Evolutionary conservation across 1,284 basidiomycete species (phyloP), one percentile per base, ranked within the genome.

Genomic region (Dichomitus squalens): DNA sequence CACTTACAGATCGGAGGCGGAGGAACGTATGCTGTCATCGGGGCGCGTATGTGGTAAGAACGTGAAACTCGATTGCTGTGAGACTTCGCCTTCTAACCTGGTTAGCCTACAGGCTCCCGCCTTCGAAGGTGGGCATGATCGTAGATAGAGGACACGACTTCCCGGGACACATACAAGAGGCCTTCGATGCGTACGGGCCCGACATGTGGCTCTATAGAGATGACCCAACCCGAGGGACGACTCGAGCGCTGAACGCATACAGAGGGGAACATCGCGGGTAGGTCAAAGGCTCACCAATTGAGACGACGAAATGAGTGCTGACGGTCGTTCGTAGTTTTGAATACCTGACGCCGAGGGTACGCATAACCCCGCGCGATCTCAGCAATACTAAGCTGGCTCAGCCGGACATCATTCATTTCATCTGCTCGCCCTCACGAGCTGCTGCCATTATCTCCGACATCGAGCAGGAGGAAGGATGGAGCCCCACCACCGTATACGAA

Each of bases 131-230:
- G 31, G 90, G 89, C 16, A 92, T 96, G 87, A 82, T 98, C 58
- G 76, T 96, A 43, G 95, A 98, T 73, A 79, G 79, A 68, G 95
- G 95, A 3, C 58, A 73, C 36, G 95, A 97, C 72, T 96, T 95
- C 70, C 87, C 90, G 9, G 54, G 66, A 1, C 62, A 76, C 16
- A 83, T 93, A 43, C 80, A 87, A 62, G 61, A 73, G 3, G 73
- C 76, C 35, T 78, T 97, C 3, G 74, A 86, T 49, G 68, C 72
- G 0, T 93, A 88, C 67, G 92, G 93, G 0, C 48, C 73, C n/a
- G 85, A 87, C 40, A 91, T 94, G 84, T 93, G 93, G 86, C 75
- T 86, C 57, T 95, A 88, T 66, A 81, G 95, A 53, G 78, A 86
- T 53, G 76, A 87, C 54, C 65, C 75, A 1, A 72, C 79, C 53